phyloP scores from a whole-genome alignment of 768 basidiomycete species.

The Royoungia palumana region DNA sequence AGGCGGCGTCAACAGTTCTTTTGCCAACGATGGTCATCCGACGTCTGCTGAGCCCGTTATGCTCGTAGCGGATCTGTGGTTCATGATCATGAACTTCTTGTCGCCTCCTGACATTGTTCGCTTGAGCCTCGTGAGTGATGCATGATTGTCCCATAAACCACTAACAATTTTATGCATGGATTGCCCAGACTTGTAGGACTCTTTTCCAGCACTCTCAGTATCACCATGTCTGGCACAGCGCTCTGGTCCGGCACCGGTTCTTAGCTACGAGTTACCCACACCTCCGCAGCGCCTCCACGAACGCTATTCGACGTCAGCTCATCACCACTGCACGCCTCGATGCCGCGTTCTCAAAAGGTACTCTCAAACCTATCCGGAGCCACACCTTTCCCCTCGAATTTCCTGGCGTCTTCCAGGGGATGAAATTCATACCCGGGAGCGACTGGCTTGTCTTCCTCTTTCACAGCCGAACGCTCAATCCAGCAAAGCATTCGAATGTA shows the following conservation, averaged over 20 bases:
- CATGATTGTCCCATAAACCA: not conserved
- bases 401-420: slow-evolving; percentile 29
- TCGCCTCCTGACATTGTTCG: slow-evolving; percentile 24
- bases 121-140: slow-evolving; percentile 25
- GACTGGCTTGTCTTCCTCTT: slow-evolving; percentile 32
- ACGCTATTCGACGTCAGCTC: slow-evolving; percentile 24
- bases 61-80: slow-evolving; percentile 28
- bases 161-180: not conserved
- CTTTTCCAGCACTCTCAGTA: slow-evolving; percentile 23
- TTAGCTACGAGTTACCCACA: slow-evolving; percentile 24
- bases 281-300: slow-evolving; percentile 17
- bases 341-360: slow-evolving; percentile 13
- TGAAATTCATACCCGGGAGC: slow-evolving; percentile 29
- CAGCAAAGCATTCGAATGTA: slow-evolving; percentile 27
- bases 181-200: slow-evolving; percentile 23
- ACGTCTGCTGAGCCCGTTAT: not conserved
- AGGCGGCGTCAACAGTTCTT: not conserved
- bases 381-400: slow-evolving; percentile 29
- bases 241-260: slow-evolving; percentile 24
- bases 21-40: not conserved
- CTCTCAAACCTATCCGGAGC: slow-evolving; percentile 18
- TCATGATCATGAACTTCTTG: slow-evolving; percentile 28
- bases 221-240: slow-evolving; percentile 26
- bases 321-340: slow-evolving; percentile 22
- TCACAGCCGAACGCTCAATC: slow-evolving; percentile 29